These are phyloP conservation scores for Trichoderma endophyticum DNA, from an alignment of 2,329 filamentous ascomycete species.

Conservation along the genomic window DNA sequence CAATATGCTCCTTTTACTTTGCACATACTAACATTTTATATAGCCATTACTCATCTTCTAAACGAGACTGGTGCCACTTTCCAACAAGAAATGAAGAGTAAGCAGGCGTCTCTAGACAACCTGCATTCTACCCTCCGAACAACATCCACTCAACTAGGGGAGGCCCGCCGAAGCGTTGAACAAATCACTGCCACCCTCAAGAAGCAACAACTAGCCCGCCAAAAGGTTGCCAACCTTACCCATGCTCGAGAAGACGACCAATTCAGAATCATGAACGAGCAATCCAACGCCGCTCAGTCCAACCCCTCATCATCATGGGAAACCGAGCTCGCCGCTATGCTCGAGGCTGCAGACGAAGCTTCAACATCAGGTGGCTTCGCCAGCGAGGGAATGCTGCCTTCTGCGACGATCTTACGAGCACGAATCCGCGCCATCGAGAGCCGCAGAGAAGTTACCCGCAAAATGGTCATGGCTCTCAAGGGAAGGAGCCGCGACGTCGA, in stretches of 20 bases:
- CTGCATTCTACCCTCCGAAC: constrained; percentile 79
- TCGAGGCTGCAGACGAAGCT: constrained; percentile 42
- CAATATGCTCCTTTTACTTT: neutral
- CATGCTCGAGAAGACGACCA: constrained; percentile 71
- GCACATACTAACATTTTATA: neutral
- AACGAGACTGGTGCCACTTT: constrained; percentile 76
- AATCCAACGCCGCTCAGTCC: constrained; percentile 39
- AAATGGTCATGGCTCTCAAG: constrained; percentile 68
- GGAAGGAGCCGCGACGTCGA: constrained; percentile 81
- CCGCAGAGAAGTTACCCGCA: constrained; percentile 65
- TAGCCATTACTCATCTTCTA: constrained; percentile 79
- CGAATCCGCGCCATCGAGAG: constrained; percentile 66
- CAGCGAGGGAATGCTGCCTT: constrained; percentile 50
- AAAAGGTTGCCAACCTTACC: constrained; percentile 75
- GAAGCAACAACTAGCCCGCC: constrained; percentile 62
- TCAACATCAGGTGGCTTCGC: constrained; percentile 35
- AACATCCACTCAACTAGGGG: constrained; percentile 72
- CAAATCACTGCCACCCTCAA: constrained; percentile 62
- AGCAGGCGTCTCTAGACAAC: constrained; percentile 78
- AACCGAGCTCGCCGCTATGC: constrained; percentile 48
- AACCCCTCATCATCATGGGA: constrained; percentile 53
- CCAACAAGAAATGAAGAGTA: constrained; percentile 73
- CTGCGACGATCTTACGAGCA: constrained; percentile 60
- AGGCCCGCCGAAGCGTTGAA: constrained; percentile 72
- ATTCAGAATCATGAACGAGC: constrained; percentile 43